Evolutionary conservation across 345 rosid species (phyloP), one percentile per base, ranked within the genome.

Genomic region (Excoecaria agallocha): DNA sequence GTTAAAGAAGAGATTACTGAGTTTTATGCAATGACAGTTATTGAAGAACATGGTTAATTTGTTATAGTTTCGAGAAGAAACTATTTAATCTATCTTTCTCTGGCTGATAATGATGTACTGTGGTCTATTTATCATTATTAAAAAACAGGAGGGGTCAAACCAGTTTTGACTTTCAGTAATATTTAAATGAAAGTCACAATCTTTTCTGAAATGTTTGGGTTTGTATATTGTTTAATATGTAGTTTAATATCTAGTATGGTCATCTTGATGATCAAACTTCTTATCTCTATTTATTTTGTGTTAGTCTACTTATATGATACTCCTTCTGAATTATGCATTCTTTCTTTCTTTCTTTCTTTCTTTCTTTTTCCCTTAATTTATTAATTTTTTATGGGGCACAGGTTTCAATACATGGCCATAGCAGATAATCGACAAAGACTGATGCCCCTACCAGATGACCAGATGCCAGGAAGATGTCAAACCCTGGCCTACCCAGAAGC

Each of bases 361-460:
- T 30, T 30, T 1, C 2, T 30, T 30, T 30, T 30, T 30, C 2
- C 2, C 2, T 30, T 2, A 30, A 30, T 30, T 30, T 30, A 30
- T 30, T 30, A 0, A 30, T 30, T 30, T 30, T 30, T 30, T 30
- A 30, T 30, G 30, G 30, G 30, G 67, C 10, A 67, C 70, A 79
- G 82, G 65, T 79, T 79, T 67, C 82, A 79, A 54, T 75, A 71
- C 58, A 79, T 79, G 82, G 82, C 79, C 3, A 22, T 79, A 46
- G 69, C 73, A 71, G 76, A 79, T 59, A 60, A 70, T 54, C 48
- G 76, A 54, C 79, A 75, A 59, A 75, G 82, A 51, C 57, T 60
- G 46, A 79, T 79, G 82, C 82, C 82, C 41, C 50, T 79, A 24
- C 82, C 82, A 16, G 82, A 79, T 25, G 82, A 79, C 52, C 75